Evolutionary conservation across 495 filamentous ascomycete species (phyloP), one percentile per base, ranked within the genome.

Genomic region (Sporormia fimetaria): DNA sequence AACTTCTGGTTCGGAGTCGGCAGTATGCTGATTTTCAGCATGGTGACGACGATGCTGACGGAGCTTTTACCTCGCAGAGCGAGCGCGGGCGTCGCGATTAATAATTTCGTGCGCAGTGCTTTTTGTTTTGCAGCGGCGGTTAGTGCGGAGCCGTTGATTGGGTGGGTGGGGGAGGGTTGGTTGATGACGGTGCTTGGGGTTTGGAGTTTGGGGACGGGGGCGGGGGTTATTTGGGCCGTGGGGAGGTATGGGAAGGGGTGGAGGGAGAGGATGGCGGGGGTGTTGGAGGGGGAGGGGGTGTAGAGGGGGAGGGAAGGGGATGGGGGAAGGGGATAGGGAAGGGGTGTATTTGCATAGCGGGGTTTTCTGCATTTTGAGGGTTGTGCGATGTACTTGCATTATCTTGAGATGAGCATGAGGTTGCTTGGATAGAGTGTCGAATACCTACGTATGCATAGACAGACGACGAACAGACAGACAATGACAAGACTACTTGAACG

Each of bases 1-100:
- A 90, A 85, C 42, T 87, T 93, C 61, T 82, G 82, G 58, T 94
- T 94, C 56, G 88, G 88, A 11, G 56, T 85, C 28, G 85, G 85
- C 4, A 78, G 70, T 32, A 95, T 96, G 88, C 66, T 96, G 11
- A 81, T 94, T 16, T 94, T 96, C 60, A 40, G 47, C 30, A 39
- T 59, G 30, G 38, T 44, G 5, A 58, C 56, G 3, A 64, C 62
- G 4, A 63, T 66, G 60, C 44, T 64, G 20, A 66, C 60, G 1
- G 88, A 96, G 57, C 93, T 96, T 62, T 80, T 95, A 74, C 85
- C 88, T 0, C 67, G 71, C 17, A 69, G 71, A 31, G 78, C 80
- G 5, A 80, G 74, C 8, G 67, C 69, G 3, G 87, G 87, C 0
- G 83, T 95, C 4, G 88, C 88, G 3, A 69, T 93, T 14, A 85